Percentiles rank a stretch among this genome's conserved stretches.
Evolutionary conservation across 768 basidiomycete genomes (phyloP).

Genomic region (Leccinum fibrillosum): DNA sequence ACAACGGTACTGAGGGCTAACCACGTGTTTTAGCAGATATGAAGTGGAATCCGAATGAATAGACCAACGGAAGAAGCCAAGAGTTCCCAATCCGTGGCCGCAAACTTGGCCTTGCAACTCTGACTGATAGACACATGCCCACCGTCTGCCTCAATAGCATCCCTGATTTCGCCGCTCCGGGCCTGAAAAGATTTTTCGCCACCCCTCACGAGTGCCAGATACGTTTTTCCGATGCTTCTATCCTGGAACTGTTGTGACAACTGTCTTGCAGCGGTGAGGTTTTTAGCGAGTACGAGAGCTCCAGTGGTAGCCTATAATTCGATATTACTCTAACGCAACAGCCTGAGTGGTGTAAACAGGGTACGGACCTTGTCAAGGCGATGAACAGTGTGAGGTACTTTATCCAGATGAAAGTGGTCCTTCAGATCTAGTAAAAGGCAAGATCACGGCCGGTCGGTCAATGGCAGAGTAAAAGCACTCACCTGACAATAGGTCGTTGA

Average conservation of each 20-base stretch:
- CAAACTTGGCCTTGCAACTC: slow-evolving; percentile 33
- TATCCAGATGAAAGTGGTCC: slow-evolving; percentile 30
- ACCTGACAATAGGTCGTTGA: slow-evolving; percentile 38
- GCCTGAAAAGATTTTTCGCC: slow-evolving; percentile 43
- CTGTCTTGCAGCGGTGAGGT: slow-evolving; percentile 39
- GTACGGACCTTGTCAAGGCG: slow-evolving; percentile 60
- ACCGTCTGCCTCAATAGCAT: slow-evolving; percentile 36
- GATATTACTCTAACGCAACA: neutral
- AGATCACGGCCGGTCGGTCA: slow-evolving; percentile 1
- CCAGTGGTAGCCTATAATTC: slow-evolving; percentile 57
- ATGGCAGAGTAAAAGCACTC: slow-evolving; percentile 8
- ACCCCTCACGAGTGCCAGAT: slow-evolving; percentile 62
- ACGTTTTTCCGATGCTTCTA: slow-evolving; percentile 51
- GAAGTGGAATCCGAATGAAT: slow-evolving; percentile 9
- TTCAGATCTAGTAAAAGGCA: slow-evolving; percentile 24
- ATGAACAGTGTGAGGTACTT: slow-evolving; percentile 52
- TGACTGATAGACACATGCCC: slow-evolving; percentile 42
- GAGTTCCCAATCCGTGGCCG: slow-evolving; percentile 51
- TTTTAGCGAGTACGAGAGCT: slow-evolving; percentile 52
- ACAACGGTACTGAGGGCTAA: slow-evolving; percentile 45
- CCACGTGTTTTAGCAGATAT: slow-evolving; percentile 25
- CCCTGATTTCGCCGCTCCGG: slow-evolving; percentile 41
- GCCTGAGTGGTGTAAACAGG: neutral
- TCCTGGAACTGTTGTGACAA: slow-evolving; percentile 53
- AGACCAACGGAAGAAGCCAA: slow-evolving; percentile 54